Evolutionary conservation across 352 stramenopile genomes (phyloP).

Genomic region (Phytophthora hibernalis): DNA sequence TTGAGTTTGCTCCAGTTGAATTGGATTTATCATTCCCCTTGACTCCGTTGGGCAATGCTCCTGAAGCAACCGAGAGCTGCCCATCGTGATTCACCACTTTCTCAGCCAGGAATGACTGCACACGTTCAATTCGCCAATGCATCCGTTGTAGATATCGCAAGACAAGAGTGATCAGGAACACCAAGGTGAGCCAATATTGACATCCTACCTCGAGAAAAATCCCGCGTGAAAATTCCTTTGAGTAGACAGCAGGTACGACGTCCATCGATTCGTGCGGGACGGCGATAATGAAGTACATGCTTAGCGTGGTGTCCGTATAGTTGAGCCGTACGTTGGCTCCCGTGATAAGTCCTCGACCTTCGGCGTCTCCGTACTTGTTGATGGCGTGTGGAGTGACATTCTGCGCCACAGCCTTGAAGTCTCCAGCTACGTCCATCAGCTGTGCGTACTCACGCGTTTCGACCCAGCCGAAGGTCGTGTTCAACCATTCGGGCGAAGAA

Average conservation of each 20-base stretch:
- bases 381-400: conserved; percentile 70
- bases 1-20: conserved; percentile 13
- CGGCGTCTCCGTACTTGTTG: conserved; percentile 80
- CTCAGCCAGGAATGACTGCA: conserved; percentile 78
- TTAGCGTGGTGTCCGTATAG: conserved; percentile 69
- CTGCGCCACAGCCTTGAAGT: conserved; percentile 66
- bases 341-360: conserved; percentile 60
- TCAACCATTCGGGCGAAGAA: conserved; percentile 75
- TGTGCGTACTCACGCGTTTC: conserved; percentile 75
- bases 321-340: conserved; percentile 63
- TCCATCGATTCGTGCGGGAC: conserved; percentile 70
- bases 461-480: conserved; percentile 61
- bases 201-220: conserved; percentile 62
- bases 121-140: conserved; percentile 83
- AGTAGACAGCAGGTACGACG: conserved; percentile 62
- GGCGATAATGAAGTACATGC: conserved; percentile 87
- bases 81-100: conserved; percentile 49
- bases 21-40: conserved; percentile 21
- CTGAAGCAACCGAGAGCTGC: conserved; percentile 18
- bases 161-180: conserved; percentile 55
- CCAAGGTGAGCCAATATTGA: conserved; percentile 62
- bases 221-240: conserved; percentile 79
- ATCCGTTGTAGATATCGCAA: conserved; percentile 71
- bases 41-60: background rate
- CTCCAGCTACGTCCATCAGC: conserved; percentile 60